Base-by-base conservation (phyloP, 1,139 yeast genomes). In the Wickerhamomyces sp. region DNA sequence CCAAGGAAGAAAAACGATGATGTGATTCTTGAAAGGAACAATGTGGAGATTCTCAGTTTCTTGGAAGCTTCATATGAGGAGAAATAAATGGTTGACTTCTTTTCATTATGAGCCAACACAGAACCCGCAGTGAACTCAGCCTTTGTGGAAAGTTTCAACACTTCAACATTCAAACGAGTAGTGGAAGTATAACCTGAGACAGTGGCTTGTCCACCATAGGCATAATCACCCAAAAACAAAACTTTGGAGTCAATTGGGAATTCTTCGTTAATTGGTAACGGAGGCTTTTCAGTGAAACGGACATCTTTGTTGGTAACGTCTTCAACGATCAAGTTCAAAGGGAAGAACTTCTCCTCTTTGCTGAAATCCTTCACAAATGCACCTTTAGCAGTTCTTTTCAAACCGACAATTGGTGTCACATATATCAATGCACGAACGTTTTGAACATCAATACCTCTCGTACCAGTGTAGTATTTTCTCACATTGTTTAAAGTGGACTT, bases 211-310 rank as follows among this genome's bases (percentile, higher is more conserved):
- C 87, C 73, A 32, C 98, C 98, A 55, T 86, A 91, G 3, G 89
- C 94, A 61, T 78, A 78, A 26, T 83, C 88, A 26, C 97, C 95
- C 42, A 91, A 66, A 55, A 86, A 86, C n/a, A 89, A 74, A 26
- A 80, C 91, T 38, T 76, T 75, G 0, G 85, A 71, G 15, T 73
- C 79, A 6, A 72, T 40, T 17, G 97, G 96, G 59, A 73, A 91
- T 56, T 91, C 97, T 46, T 83, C 76, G 8, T 76, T 79, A 40
- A 91, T 68, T 10, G 96, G 88, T 33, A 76, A 55, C 4, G 97
- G 88, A 2, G 81, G 76, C 46, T 79, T 77, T 49, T 87, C 87
- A 24, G 65, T 62, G 54, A 67, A 87, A 54, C 99, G 73, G 42
- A 65, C 68, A 57, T 91, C 98, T 49, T 75, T 75, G 55, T 86